Conservation (phyloP, 129 eudicot species). For the Saussurea involucrata region DNA sequence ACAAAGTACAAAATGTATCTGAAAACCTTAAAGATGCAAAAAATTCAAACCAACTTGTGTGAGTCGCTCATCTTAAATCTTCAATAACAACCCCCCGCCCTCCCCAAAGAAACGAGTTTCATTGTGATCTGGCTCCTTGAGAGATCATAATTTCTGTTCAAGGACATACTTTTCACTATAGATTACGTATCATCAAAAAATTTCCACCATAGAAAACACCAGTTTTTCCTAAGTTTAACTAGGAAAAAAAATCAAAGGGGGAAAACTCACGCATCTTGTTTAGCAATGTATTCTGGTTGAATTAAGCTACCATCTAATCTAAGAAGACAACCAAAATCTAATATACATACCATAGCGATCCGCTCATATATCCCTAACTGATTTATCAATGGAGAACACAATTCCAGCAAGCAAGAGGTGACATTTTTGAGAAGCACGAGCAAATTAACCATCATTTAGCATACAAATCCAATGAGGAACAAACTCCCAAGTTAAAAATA, state of each 20-base stretch:
- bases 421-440: background rate
- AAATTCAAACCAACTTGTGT: background rate
- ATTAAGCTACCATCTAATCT: background rate
- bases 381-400: too few species aligned
- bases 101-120: background rate
- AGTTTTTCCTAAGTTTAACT: too few species aligned
- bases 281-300: background rate
- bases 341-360: too few species aligned
- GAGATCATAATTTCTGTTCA: background rate
- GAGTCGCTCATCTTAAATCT: background rate
- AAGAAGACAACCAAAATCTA: background rate
- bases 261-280: too few species aligned
- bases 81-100: background rate
- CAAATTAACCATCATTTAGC: background rate
- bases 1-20: background rate
- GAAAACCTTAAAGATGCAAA: background rate
- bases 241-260: too few species aligned
- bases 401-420: background rate
- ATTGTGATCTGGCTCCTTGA: background rate
- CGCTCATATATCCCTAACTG: background rate
- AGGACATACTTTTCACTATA: background rate
- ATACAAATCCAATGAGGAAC: background rate
- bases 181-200: background rate
- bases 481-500: background rate
- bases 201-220: background rate